Evolutionary conservation across 768 basidiomycete genomes (phyloP), one percentile per base, ranked within the genome.

Genomic region (Auricularia sp.): DNA sequence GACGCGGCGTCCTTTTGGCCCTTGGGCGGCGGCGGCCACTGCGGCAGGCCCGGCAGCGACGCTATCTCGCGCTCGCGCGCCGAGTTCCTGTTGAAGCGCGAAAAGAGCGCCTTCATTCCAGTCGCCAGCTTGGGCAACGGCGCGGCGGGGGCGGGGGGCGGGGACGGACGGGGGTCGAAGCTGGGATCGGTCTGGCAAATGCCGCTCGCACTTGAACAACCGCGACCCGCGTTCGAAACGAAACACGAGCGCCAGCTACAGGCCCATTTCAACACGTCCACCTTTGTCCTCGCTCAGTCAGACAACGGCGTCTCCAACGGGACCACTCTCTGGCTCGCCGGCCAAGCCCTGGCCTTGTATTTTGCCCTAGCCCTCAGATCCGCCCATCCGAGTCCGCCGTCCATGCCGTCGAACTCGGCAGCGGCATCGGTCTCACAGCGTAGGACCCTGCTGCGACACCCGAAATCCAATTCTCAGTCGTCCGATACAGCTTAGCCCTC

Each of bases 81-180:
- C 29, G 62, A 54, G 29, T 64, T 61, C 44, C 86, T 76, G 72
- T 90, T 89, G 70, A 92, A 78, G 72, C 90, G 84, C 73, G 83
- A 82, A 75, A 92, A 83, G 70, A 92, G 88, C 54, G 91, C 90
- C 82, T 91, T 92, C 90, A 93, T 93, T n/a, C 54, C 29, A 7
- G 54, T n/a, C 11, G 54, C 29, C n/a, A 42, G 39, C 39, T 7
- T 42, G 39, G 39, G 39, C 39, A 14, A 42, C 39, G 39, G 8
- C 8, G 39, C 13, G 39, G 8, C 8, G 39, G 39, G 39, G 7
- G 39, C 39, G 10, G 54, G 18, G 45, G 6, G 37, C n/a, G 37
- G 61, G 37, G 24, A 0, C 33, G 58, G 34, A 51, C 42, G 64
- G 56, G n/a, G 67, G 68, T 68, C 36, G 16, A 44, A 18, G 64